Evolutionary conservation across 495 filamentous ascomycete genomes (phyloP), one percentile per base, ranked within the genome.

Genomic region (Ascodesmis nigricans): DNA sequence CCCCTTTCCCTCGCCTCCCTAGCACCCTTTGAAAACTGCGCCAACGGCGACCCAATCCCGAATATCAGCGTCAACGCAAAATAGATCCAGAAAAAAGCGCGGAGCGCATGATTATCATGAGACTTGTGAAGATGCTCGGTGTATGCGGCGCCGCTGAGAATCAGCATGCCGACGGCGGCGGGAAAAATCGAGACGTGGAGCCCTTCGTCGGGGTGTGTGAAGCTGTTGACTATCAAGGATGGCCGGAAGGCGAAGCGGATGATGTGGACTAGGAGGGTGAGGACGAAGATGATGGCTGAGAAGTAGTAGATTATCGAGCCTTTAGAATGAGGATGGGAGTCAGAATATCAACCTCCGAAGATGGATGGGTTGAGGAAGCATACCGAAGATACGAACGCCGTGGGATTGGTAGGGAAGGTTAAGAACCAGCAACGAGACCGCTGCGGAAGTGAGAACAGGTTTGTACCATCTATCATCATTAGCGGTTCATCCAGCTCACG

Each of bases 51-150:
- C 2, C 22, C 29, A 39, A 50, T 36, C 21, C 41, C 29, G 34
- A 49, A 50, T 2, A 50, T 24, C 5, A 49, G 15, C 10, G 47
- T 22, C 4, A 50, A 9, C 5, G 33, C 23, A 10, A 50, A 25
- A 40, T 41, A 50, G 21, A 50, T 36, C 47, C 47, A 50, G 34
- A 41, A 50, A 28, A 49, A 50, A 3, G 19, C 13, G 24, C 45
- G 36, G 15, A 50, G 20, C 4, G 35, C 46, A 1, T 14, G 13
- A 5, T 4, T 7, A 13, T 42, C 43, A 15, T 37, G 28, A 2
- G 43, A 24, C 13, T 36, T 41, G n/a, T 49, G 41, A 37, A 50
- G 36, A 14, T 49, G 49, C 11, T 45, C 41, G 15, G 41, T 31
- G 21, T 49, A 50, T 3, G 47, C 49, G 4, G 42, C 47, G 4